Conservation (phyloP, 768 basidiomycete species). For the Psilocybe subaeruginosa region DNA sequence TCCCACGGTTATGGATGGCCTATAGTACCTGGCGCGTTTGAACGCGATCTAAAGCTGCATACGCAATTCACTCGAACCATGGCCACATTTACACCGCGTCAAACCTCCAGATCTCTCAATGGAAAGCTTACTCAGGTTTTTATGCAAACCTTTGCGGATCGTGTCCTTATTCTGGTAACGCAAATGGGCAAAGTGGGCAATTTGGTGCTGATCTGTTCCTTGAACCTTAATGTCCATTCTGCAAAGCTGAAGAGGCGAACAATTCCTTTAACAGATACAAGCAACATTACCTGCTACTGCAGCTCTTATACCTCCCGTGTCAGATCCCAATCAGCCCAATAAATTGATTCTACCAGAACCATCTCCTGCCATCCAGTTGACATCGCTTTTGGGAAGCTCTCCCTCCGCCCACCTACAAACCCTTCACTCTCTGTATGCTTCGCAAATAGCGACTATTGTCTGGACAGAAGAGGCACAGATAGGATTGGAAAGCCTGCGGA, state of each 20-base stretch:
- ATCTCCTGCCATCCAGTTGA: constrained; percentile 75
- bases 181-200: constrained; percentile 91
- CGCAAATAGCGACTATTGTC: constrained; percentile 86
- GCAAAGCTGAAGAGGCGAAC: background rate
- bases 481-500: constrained; percentile 44
- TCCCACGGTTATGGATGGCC: background rate
- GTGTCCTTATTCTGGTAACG: constrained; percentile 83
- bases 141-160: constrained; percentile 79
- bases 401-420: constrained; percentile 70
- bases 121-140: constrained; percentile 73
- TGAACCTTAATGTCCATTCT: background rate
- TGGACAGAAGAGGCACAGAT: constrained; percentile 61
- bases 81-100: constrained; percentile 47
- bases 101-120: constrained; percentile 52
- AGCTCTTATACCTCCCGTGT: constrained; percentile 45
- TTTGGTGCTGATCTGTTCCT: constrained; percentile 52
- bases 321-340: constrained; percentile 37
- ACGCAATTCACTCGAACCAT: constrained; percentile 7
- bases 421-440: constrained; percentile 77
- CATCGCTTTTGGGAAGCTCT: constrained; percentile 76
- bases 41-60: background rate
- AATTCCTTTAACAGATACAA: constrained; percentile 62
- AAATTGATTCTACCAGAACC: constrained; percentile 52
- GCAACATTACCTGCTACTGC: constrained; percentile 70
- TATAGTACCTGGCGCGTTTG: background rate